phyloP scores from a whole-genome alignment of 805 yeast species.

The Hanseniaspora opuntiae region DNA sequence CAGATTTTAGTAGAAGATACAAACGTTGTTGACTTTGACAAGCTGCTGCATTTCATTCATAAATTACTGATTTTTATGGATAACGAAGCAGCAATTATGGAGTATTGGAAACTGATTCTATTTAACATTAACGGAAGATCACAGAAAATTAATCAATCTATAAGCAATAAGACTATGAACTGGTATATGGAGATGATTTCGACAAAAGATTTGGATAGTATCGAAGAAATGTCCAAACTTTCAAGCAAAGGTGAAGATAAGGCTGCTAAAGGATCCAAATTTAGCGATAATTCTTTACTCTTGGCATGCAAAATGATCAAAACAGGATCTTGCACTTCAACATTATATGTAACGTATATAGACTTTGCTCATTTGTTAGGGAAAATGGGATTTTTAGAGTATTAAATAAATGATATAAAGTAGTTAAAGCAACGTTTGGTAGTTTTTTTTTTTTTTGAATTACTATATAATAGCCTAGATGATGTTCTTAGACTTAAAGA shows the following conservation, averaged over 20 bases:
- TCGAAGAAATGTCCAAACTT: constrained; percentile 23
- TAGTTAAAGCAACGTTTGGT: not conserved
- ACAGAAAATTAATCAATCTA: constrained; percentile 17
- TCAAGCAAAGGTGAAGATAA: constrained; percentile 36
- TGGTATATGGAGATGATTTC: constrained; percentile 28
- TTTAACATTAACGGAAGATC: constrained; percentile 19
- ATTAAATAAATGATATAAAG: not conserved
- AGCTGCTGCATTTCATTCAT: constrained; percentile 29
- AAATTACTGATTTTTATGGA: constrained; percentile 31
- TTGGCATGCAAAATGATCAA: constrained; percentile 4
- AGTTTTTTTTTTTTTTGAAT: not conserved
- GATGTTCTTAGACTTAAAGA: constrained; percentile 77
- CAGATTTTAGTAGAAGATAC: constrained; percentile 17
- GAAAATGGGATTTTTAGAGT: constrained; percentile 31
- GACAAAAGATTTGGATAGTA: constrained; percentile 23
- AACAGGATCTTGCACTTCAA: not conserved
- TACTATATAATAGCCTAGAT: constrained; percentile 26
- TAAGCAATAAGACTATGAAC: constrained; percentile 22
- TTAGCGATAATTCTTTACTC: not conserved
- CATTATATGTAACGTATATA: constrained; percentile 26
- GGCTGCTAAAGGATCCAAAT: constrained; percentile 28
- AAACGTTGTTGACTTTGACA: constrained; percentile 36
- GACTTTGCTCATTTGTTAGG: constrained; percentile 40
- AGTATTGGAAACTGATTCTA: constrained; percentile 31
- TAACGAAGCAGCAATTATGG: constrained; percentile 27